These are phyloP conservation scores for Neopestalotiopsis rosae DNA, from an alignment of 2,329 filamentous ascomycete species.

Conservation along the genomic window DNA sequence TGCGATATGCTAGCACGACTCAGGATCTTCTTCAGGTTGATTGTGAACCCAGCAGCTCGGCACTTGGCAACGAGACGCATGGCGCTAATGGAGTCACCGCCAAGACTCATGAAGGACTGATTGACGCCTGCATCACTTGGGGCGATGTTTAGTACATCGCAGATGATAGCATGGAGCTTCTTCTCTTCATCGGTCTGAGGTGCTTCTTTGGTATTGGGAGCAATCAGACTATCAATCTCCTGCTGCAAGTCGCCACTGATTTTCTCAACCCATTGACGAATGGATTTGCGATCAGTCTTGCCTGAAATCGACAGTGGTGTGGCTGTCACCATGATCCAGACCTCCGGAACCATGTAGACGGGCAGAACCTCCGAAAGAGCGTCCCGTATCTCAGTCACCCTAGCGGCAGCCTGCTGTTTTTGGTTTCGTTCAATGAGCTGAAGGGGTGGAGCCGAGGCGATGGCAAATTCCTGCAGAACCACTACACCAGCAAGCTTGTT, in stretches of 20 bases:
- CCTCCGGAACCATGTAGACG: slow-evolving; percentile 1
- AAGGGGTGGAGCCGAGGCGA: neutral
- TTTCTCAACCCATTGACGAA: slow-evolving; percentile 12
- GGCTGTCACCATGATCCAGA: slow-evolving; percentile 2
- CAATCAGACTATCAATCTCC: slow-evolving; percentile 10
- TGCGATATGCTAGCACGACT: slow-evolving; percentile 12
- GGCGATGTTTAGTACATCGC: slow-evolving; percentile 7
- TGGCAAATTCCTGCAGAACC: slow-evolving; percentile 15
- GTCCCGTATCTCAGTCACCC: slow-evolving; percentile 13
- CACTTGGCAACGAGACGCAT: slow-evolving; percentile 25
- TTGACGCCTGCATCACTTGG: slow-evolving; percentile 7
- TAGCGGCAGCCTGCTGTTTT: neutral
- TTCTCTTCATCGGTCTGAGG: slow-evolving; percentile 18
- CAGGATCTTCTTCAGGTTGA: slow-evolving; percentile 14
- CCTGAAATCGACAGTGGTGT: slow-evolving; percentile 13
- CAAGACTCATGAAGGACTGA: slow-evolving; percentile 25
- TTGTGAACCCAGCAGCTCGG: neutral
- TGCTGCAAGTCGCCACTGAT: slow-evolving; percentile 5
- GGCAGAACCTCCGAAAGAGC: slow-evolving; percentile 8
- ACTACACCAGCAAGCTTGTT: slow-evolving; percentile 15
- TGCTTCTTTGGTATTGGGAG: slow-evolving; percentile 14
- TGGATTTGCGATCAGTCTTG: slow-evolving; percentile 11
- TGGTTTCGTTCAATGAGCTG: slow-evolving; percentile 11
- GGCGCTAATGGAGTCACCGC: slow-evolving; percentile 29
- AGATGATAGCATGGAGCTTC: slow-evolving; percentile 18